Conservation (phyloP, 805 yeast species). For the Candida loeiensis region DNA sequence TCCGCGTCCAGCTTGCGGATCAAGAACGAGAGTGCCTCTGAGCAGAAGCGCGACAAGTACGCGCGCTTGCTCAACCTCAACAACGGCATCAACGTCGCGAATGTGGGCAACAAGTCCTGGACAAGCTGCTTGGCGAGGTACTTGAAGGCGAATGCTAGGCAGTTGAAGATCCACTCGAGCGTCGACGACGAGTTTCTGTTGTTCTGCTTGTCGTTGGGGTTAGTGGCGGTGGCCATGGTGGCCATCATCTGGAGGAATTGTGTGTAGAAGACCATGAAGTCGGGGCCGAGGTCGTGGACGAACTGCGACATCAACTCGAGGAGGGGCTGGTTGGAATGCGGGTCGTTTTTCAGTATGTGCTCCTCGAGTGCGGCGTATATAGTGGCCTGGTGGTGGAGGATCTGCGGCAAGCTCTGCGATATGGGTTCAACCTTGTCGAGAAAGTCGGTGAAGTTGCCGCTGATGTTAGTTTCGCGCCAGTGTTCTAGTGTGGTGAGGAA, state of each 20-base stretch:
- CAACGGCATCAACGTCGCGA: conserved; percentile 59
- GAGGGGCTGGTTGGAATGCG: conserved; percentile 72
- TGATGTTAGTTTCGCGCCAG: conserved; percentile 84
- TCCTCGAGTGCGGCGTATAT: conserved; percentile 51
- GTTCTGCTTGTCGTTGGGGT: conserved; percentile 49
- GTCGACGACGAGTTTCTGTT: conserved; percentile 54
- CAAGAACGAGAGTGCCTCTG: conserved; percentile 85
- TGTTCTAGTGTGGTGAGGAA: conserved; percentile 75
- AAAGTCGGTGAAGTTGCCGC: conserved; percentile 67
- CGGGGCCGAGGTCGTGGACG: conserved; percentile 89
- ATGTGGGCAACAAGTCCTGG: conserved; percentile 66
- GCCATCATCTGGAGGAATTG: conserved; percentile 50
- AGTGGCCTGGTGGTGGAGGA: conserved; percentile 62
- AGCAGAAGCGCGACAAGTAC: conserved; percentile 74
- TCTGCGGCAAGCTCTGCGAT: conserved; percentile 73
- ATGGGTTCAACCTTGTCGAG: conserved; percentile 50
- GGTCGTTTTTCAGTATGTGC: conserved; percentile 56
- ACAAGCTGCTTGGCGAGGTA: conserved; percentile 67
- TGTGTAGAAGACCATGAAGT: conserved; percentile 70
- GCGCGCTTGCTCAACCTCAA: conserved; percentile 55
- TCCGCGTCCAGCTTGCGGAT: conserved; percentile 61
- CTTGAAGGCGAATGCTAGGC: conserved; percentile 85
- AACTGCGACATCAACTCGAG: conserved; percentile 77
- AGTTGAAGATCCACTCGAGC: conserved; percentile 80
- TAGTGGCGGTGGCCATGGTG: conserved; percentile 37